A percentile compares a stretch with the other conserved stretches of the same genome.
Conservation (phyloP, 75 land plant genomes). For the Picea glauca region DNA sequence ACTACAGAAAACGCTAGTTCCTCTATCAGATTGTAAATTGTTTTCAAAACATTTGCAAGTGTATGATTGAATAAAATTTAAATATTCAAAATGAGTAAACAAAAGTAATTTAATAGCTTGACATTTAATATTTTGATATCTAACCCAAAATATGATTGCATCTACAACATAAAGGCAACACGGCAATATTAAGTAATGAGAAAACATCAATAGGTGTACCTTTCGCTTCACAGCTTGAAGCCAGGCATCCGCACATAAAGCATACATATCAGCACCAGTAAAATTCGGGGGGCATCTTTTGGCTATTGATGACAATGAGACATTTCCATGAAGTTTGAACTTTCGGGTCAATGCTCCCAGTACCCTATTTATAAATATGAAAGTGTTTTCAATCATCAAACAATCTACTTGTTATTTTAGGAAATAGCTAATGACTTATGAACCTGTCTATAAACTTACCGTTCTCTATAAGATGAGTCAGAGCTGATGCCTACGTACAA, state of each 20-base stretch:
- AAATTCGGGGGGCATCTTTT: constrained; percentile 82
- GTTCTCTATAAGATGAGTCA: constrained; percentile 72
- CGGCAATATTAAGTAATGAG: not conserved
- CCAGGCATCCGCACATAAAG: constrained; percentile 99
- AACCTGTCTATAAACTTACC: constrained; percentile 35
- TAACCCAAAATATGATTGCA: not conserved
- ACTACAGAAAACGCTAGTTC: too few relatives aligned
- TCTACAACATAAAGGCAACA: not conserved
- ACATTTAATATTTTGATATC: not conserved
- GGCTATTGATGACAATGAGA: constrained; percentile 64
- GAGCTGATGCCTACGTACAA: constrained; percentile 89
- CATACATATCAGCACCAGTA: constrained; percentile 98
- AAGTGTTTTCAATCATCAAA: not conserved
- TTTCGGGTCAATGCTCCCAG: constrained; percentile 84
- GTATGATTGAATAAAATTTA: not conserved
- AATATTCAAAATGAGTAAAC: too few relatives aligned
- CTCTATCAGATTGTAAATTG: too few relatives aligned
- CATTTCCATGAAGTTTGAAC: constrained; percentile 74
- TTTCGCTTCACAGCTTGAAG: constrained; percentile 86
- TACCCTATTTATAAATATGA: constrained; percentile 45
- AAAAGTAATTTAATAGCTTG: not conserved
- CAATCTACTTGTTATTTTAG: not conserved
- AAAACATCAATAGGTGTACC: constrained; percentile 30
- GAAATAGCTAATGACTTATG: not conserved
- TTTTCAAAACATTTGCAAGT: too few relatives aligned